These are phyloP conservation scores for Phylloporus sp. DNA, from an alignment of 768 basidiomycete species.

Conservation along the genomic window DNA sequence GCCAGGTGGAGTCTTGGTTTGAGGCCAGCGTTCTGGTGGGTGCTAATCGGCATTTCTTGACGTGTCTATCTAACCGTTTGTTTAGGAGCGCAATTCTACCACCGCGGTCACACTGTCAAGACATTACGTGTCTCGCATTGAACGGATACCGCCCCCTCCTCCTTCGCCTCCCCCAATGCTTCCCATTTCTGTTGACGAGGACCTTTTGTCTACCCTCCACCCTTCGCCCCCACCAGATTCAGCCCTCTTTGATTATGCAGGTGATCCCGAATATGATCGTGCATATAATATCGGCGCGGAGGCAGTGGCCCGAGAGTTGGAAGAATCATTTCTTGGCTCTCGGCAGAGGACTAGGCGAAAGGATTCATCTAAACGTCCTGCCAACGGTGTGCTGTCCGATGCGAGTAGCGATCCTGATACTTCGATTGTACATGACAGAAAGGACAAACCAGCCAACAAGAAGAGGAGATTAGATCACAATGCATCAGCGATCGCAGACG, in stretches of 20 bases:
- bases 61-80: conserved; percentile 2
- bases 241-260: conserved; percentile 28
- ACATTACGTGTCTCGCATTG: conserved; percentile 40
- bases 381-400: conserved; percentile 50
- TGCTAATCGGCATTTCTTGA: background rate
- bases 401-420: conserved; percentile 56
- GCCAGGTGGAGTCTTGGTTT: conserved; percentile 71
- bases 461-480: conserved; percentile 57
- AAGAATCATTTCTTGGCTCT: conserved; percentile 49
- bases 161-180: conserved; percentile 36
- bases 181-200: conserved; percentile 32
- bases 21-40: conserved; percentile 62
- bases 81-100: conserved; percentile 64
- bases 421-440: conserved; percentile 31
- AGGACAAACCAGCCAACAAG: conserved; percentile 50
- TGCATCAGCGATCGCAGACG: conserved; percentile 39
- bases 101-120: conserved; percentile 46
- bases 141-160: conserved; percentile 41
- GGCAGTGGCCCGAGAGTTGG: conserved; percentile 55
- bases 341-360: conserved; percentile 38
- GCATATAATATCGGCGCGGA: conserved; percentile 37
- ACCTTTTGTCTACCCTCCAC: conserved; percentile 33
- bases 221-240: conserved; percentile 35
- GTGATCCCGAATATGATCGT: conserved; percentile 23
- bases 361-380: conserved; percentile 48